These are phyloP conservation scores for Actinidia chinensis DNA, from an alignment of 179 eudicot genomes.

Conservation along the genomic window DNA sequence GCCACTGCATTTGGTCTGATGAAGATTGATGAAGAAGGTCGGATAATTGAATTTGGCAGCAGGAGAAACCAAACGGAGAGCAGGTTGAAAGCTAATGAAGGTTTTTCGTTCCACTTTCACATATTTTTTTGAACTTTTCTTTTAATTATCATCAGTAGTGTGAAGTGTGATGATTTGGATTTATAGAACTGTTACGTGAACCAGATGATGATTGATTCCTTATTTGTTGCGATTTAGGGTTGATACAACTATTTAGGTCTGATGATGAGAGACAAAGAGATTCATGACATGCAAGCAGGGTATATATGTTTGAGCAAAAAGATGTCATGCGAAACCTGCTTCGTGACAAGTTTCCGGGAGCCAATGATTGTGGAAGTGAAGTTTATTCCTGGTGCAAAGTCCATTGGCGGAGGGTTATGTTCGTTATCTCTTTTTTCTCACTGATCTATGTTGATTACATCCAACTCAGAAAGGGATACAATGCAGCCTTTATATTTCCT, in stretches of 20 bases:
- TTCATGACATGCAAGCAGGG: slow-evolving; percentile 99
- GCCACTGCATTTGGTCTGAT: slow-evolving; percentile 96
- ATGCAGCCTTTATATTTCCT: not conserved
- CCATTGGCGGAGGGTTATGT: slow-evolving; percentile 76
- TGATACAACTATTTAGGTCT: slow-evolving; percentile 89
- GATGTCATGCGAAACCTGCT: slow-evolving; percentile 83
- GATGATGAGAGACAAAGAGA: slow-evolving; percentile 92
- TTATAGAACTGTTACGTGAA: not conserved
- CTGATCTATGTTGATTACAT: not conserved
- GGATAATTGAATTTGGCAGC: slow-evolving; percentile 90
- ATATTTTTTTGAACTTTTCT: not conserved
- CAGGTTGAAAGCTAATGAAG: slow-evolving; percentile 91
- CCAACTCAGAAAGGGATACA: not conserved
- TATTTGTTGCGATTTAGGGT: slow-evolving; percentile 45
- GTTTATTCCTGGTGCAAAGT: slow-evolving; percentile 95
- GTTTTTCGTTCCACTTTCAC: slow-evolving; percentile 24
- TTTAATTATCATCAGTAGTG: not conserved
- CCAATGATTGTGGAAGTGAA: slow-evolving; percentile 98
- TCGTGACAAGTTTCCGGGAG: slow-evolving; percentile 75
- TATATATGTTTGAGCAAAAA: slow-evolving; percentile 93
- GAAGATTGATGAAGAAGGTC: slow-evolving; percentile 96
- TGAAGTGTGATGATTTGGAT: not conserved
- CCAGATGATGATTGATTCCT: slow-evolving; percentile 11
- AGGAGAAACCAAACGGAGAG: slow-evolving; percentile 95
- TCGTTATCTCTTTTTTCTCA: not conserved